Evolutionary conservation across 306 rosid species (phyloP).

Genomic region (Fragaria iinumae): DNA sequence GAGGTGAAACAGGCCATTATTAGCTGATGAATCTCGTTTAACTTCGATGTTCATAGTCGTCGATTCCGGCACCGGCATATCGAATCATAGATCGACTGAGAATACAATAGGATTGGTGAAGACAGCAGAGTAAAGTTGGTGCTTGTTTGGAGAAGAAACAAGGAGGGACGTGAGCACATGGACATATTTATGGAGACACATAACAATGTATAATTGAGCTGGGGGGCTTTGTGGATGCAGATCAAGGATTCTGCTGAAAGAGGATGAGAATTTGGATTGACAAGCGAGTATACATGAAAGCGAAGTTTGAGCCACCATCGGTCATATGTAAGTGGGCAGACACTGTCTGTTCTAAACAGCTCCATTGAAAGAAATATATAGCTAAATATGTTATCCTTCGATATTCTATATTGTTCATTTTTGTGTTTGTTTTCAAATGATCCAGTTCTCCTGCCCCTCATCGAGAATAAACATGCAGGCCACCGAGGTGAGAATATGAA

Average conservation of each 20-base stretch:
- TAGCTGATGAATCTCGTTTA: background rate
- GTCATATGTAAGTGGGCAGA: slow-evolving; percentile 19
- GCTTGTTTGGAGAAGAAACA: background rate
- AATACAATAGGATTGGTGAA: background rate
- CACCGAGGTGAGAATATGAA: background rate
- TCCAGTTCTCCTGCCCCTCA: background rate
- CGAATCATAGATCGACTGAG: background rate
- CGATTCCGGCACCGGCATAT: background rate
- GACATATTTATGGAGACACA: slow-evolving; percentile 4
- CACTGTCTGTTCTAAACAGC: slow-evolving; percentile 12
- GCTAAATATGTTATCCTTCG: background rate
- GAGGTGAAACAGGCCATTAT: background rate
- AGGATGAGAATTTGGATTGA: slow-evolving; percentile 18
- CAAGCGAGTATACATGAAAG: background rate
- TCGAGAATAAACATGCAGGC: background rate
- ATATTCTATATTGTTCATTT: background rate
- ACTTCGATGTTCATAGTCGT: background rate
- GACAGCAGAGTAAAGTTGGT: background rate
- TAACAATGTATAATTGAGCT: slow-evolving; percentile 12
- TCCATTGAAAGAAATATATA: background rate
- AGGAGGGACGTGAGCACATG: slow-evolving; percentile 16
- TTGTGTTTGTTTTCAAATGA: background rate
- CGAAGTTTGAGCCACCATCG: slow-evolving; percentile 17
- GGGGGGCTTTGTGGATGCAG: background rate
- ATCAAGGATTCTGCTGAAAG: background rate